phyloP scores from a whole-genome alignment of 768 basidiomycete species.

The Tylopilus vinaceipallidus region DNA sequence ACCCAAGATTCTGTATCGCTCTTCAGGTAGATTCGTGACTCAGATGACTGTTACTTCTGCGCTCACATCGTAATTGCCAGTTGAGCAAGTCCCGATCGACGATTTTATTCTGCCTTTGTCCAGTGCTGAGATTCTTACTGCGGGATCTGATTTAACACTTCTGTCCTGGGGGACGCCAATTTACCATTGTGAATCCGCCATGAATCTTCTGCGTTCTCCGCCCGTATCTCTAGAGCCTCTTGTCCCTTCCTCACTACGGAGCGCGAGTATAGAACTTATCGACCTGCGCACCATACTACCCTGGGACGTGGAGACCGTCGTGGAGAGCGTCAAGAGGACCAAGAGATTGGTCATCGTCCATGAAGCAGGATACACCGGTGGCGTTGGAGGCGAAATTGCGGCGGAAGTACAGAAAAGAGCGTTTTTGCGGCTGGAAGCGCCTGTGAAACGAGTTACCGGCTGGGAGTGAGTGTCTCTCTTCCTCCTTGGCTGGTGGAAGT shows the following conservation, averaged over 20 bases:
- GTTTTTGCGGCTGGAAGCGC: slow-evolving; percentile 86
- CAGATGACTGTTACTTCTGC: neutral
- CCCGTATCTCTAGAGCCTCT: slow-evolving; percentile 58
- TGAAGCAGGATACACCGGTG: slow-evolving; percentile 84
- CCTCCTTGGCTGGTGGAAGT: neutral
- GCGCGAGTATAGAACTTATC: slow-evolving; percentile 81
- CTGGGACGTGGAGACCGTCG: slow-evolving; percentile 80
- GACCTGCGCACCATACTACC: slow-evolving; percentile 88
- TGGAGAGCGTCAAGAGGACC: slow-evolving; percentile 81
- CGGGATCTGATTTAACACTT: slow-evolving; percentile 84
- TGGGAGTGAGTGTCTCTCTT: slow-evolving; percentile 78
- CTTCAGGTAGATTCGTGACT: slow-evolving; percentile 51
- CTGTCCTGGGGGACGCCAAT: slow-evolving; percentile 93
- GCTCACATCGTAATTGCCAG: slow-evolving; percentile 33
- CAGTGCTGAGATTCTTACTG: slow-evolving; percentile 69
- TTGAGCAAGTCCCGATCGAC: slow-evolving; percentile 90
- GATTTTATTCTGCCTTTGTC: slow-evolving; percentile 85
- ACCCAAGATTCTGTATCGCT: slow-evolving; percentile 90
- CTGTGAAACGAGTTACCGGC: slow-evolving; percentile 80
- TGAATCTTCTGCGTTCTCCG: slow-evolving; percentile 70
- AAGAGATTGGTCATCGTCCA: slow-evolving; percentile 87
- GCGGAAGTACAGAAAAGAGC: slow-evolving; percentile 87
- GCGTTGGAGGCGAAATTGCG: slow-evolving; percentile 90
- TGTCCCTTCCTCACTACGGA: slow-evolving; percentile 62
- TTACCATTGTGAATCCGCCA: slow-evolving; percentile 84